phyloP scores from a whole-genome alignment of 2,329 filamentous ascomycete genomes.

The Sporothrix pallida region DNA sequence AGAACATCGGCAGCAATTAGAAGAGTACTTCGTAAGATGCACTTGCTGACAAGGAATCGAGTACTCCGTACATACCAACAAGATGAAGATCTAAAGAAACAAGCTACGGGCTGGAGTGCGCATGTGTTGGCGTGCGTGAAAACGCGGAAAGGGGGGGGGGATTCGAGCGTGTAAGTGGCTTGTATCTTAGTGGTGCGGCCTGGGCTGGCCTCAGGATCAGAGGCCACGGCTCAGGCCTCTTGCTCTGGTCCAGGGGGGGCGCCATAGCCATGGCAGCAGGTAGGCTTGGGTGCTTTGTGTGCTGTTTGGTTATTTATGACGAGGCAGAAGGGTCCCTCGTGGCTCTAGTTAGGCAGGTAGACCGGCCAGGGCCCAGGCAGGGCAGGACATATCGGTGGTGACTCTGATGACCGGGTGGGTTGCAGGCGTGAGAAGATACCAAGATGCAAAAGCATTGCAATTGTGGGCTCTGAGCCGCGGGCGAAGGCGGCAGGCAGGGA shows the following conservation, averaged over 20 bases:
- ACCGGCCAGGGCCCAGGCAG: slow-evolving; percentile 10
- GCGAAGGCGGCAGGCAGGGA: neutral
- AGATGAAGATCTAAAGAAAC: slow-evolving; percentile 14
- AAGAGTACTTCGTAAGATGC: neutral
- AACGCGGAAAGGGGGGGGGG: neutral
- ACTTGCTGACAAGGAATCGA: neutral
- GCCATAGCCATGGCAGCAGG: slow-evolving; percentile 10
- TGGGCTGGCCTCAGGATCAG: slow-evolving; percentile 24
- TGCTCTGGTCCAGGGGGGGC: neutral
- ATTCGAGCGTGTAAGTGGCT: slow-evolving; percentile 28
- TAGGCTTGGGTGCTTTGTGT: neutral
- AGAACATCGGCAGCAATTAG: neutral
- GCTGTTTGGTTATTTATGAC: slow-evolving; percentile 27
- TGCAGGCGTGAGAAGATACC: neutral
- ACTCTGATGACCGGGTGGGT: neutral
- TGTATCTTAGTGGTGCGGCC: slow-evolving; percentile 6
- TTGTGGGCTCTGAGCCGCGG: neutral
- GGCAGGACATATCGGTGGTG: neutral
- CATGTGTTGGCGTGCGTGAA: slow-evolving; percentile 5
- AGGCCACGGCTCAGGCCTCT: slow-evolving; percentile 13
- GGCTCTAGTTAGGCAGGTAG: slow-evolving; percentile 15
- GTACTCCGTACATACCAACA: neutral
- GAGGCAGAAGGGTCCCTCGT: slow-evolving; percentile 27
- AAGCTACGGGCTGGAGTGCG: neutral
- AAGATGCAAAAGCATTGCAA: slow-evolving; percentile 14